Evolutionary conservation across 2,329 filamentous ascomycete species (phyloP), one percentile per base, ranked within the genome.

Genomic region (Aspergillus sp.): DNA sequence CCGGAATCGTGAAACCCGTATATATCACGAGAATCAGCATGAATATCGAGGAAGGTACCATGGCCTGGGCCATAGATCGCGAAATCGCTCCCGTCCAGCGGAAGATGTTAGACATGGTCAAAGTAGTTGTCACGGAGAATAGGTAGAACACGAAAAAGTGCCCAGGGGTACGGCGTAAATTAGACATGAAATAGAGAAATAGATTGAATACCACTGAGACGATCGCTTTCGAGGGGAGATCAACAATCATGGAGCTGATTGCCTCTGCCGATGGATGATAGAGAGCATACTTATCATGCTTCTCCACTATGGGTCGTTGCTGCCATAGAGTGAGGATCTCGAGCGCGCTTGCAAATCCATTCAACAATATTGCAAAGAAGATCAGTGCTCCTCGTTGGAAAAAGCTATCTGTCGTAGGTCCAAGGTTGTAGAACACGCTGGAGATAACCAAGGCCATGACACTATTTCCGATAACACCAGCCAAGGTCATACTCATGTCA

Each of bases 231-330:
- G 91, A 90, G 0, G 93, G 92, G 75, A 96, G 76, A 67, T 97
- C 93, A 62, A 87, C 89, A 41, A 97, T 78, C 87, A 96, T 94
- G 6, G 90, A 95, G 0, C 90, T 87, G 62, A 91, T 84, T 13
- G 92, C 91, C 81, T 97, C 92, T n/a, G 92, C 90, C 2, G 90
- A 92, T 0, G 93, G 92, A 70, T 96, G 93, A 71, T 96, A 96
- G 5, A 96, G 82, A 8, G 92, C 92, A 72, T 96, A 96, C 61
- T 89, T 87, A 62, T 83, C 80, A 69, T 97, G 93, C 73, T 96
- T 96, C 73, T 96, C 92, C 62, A 97, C 91, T 67, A 96, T 96
- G 1, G 91, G 90, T 23, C 93, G 88, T 83, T 96, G 92, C 8
- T 90, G 85, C 75, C 94, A 97, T 3, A 96, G 84, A 0, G 90